Conservation (phyloP, 768 basidiomycete species). For the Lactifluus volemus region DNA sequence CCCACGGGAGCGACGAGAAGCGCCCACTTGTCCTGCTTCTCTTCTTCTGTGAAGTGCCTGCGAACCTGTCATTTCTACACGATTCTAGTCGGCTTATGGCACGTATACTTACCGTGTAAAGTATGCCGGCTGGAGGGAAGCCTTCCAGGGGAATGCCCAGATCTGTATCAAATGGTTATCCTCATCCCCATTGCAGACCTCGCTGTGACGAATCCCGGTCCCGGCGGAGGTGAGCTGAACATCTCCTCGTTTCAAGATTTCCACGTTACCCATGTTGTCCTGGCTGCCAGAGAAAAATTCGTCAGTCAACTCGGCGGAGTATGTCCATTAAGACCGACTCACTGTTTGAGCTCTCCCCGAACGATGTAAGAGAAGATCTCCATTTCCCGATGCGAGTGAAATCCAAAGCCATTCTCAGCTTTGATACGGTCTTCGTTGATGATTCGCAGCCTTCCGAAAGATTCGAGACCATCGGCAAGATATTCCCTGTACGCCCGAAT, state of each 20-base stretch:
- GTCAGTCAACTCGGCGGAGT: neutral
- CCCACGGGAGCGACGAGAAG: constrained; percentile 64
- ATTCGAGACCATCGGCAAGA: constrained; percentile 44
- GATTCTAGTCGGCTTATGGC: neutral
- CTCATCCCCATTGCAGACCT: constrained; percentile 43
- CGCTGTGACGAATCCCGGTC: constrained; percentile 83
- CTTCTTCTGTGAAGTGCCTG: constrained; percentile 52
- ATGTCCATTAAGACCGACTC: constrained; percentile 22
- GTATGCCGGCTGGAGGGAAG: constrained; percentile 62
- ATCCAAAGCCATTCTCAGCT: constrained; percentile 71
- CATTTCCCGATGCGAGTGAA: constrained; percentile 74
- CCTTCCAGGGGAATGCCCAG: constrained; percentile 47
- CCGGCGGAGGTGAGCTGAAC: constrained; percentile 90
- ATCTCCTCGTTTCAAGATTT: constrained; percentile 82
- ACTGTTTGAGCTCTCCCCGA: constrained; percentile 75
- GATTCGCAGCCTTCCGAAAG: constrained; percentile 72
- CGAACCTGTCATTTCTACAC: neutral
- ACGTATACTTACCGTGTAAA: constrained; percentile 53
- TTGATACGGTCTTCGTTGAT: constrained; percentile 92
- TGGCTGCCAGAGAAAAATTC: constrained; percentile 40
- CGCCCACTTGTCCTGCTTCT: constrained; percentile 36
- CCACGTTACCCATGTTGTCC: constrained; percentile 88
- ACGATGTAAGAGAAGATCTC: constrained; percentile 92
- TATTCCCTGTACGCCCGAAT: constrained; percentile 33
- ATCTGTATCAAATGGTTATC: constrained; percentile 60